A percentile compares a stretch with the other conserved stretches of the same genome.
phyloP scores from a whole-genome alignment of 139 green algal genomes.

The Chlorella sp. region DNA sequence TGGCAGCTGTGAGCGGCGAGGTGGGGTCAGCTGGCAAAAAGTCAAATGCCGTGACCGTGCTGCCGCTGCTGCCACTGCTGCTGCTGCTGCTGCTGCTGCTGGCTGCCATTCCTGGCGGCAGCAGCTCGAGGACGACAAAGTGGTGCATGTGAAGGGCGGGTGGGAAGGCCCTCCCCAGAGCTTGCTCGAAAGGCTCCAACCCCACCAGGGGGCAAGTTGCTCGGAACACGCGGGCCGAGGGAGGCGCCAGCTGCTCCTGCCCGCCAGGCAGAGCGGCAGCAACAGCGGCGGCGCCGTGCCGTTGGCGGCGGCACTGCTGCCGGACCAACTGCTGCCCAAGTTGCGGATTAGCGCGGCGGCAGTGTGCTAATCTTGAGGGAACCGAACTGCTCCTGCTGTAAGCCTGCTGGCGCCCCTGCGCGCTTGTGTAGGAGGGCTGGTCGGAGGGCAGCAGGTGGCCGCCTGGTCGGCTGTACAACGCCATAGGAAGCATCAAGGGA shows the following conservation, averaged over 20 bases:
- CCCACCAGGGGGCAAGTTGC: slow-evolving; percentile 17
- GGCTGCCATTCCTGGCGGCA: neutral
- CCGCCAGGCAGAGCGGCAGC: neutral
- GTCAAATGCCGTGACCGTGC: slow-evolving; percentile 26
- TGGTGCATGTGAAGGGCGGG: neutral
- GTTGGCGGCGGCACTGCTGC: neutral
- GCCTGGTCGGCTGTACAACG: too few species aligned
- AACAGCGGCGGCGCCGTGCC: neutral
- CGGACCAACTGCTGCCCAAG: too few species aligned
- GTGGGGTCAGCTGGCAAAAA: slow-evolving; percentile 35
- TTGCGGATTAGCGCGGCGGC: too few species aligned
- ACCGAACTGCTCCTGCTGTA: neutral
- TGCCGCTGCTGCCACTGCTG: neutral
- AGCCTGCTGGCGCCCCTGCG: neutral
- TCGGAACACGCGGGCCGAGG: neutral
- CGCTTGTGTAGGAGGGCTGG: neutral
- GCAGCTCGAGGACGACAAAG: slow-evolving; percentile 14
- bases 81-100: neutral
- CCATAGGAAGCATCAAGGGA: too few species aligned
- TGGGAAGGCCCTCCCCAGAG: neutral
- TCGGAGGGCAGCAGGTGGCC: too few species aligned
- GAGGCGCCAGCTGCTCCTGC: neutral
- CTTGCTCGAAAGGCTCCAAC: slow-evolving; percentile 12
- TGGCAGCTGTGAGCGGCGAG: slow-evolving; percentile 4
- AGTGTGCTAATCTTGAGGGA: too few species aligned